These are phyloP conservation scores for Mycena metata DNA, from an alignment of 768 basidiomycete species.

Conservation along the genomic window DNA sequence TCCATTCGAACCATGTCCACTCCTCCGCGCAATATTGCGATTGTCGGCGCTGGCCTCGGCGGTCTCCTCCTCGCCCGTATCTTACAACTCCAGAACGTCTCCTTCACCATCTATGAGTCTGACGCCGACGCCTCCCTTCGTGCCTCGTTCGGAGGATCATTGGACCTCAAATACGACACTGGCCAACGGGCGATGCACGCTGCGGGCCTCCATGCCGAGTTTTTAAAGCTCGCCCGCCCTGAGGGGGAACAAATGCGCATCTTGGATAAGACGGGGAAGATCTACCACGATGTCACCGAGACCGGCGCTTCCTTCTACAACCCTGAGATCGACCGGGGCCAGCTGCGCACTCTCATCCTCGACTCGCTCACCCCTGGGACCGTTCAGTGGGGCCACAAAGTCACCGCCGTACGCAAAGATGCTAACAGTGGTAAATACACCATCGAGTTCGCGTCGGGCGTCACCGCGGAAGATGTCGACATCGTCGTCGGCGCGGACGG, in stretches of 20 bases:
- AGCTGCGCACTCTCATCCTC: slow-evolving; percentile 39
- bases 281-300: too few species aligned
- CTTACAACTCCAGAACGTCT: slow-evolving; percentile 34
- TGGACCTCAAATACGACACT: slow-evolving; percentile 37
- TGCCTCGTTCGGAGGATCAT: slow-evolving; percentile 31
- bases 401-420: slow-evolving; percentile 10
- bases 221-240: slow-evolving; percentile 34
- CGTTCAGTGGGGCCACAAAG: slow-evolving; percentile 32
- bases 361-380: slow-evolving; percentile 38
- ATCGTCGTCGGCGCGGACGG: slow-evolving; percentile 29
- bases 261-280: background rate
- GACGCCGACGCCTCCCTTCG: slow-evolving; percentile 27
- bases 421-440: slow-evolving; percentile 4
- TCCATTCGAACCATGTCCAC: too few species aligned
- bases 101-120: slow-evolving; percentile 36
- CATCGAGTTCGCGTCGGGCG: slow-evolving; percentile 42
- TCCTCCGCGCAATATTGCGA: slow-evolving; percentile 15
- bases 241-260: slow-evolving; percentile 25
- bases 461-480: background rate
- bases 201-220: slow-evolving; percentile 35
- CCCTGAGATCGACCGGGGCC: slow-evolving; percentile 35
- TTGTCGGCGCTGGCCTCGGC: slow-evolving; percentile 36
- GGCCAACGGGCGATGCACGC: slow-evolving; percentile 37
- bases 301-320: slow-evolving; percentile 18
- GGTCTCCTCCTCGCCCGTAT: slow-evolving; percentile 38